phyloP scores from a whole-genome alignment of 148 eudicot species.

The Diospyros lotus region DNA sequence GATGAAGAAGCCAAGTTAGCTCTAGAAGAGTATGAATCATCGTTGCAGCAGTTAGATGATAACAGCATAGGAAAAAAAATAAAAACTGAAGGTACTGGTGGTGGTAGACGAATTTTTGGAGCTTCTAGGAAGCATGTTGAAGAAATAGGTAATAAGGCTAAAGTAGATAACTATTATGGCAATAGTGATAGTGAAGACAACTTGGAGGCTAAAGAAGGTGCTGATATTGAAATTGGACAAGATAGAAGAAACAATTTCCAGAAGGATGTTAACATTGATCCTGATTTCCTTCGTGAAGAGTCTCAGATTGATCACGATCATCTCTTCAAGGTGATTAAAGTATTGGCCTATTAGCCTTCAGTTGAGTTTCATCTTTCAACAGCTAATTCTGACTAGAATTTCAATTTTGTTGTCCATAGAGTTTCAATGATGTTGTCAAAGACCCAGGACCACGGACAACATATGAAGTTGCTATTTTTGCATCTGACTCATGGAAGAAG shows the following conservation, averaged over 20 bases:
- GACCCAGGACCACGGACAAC: slow-evolving; percentile 61
- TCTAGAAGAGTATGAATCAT: slow-evolving; percentile 65
- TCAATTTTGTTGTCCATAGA: slow-evolving; percentile 34
- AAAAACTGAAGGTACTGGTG: slow-evolving; percentile 35
- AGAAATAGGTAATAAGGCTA: slow-evolving; percentile 29
- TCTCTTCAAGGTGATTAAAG: slow-evolving; percentile 52
- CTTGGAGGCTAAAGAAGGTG: slow-evolving; percentile 41
- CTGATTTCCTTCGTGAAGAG: slow-evolving; percentile 69
- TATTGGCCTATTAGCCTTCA: neutral
- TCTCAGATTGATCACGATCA: slow-evolving; percentile 52
- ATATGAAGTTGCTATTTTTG: slow-evolving; percentile 72
- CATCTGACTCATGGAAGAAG: slow-evolving; percentile 81
- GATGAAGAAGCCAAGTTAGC: slow-evolving; percentile 81
- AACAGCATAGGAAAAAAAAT: slow-evolving; percentile 24
- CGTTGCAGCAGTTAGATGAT: slow-evolving; percentile 44
- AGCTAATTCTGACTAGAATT: slow-evolving; percentile 11
- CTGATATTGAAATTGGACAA: slow-evolving; percentile 16
- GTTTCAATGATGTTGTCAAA: slow-evolving; percentile 45
- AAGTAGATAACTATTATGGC: slow-evolving; percentile 49
- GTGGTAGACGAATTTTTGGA: slow-evolving; percentile 89
- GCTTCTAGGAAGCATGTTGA: slow-evolving; percentile 38
- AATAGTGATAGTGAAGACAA: slow-evolving; percentile 78
- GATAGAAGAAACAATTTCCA: slow-evolving; percentile 23
- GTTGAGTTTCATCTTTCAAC: slow-evolving; percentile 13
- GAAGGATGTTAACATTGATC: slow-evolving; percentile 51